Evolutionary conservation across 75 land plant genomes (phyloP), one percentile per base, ranked within the genome.

Genomic region (Sequoia sempervirens): DNA sequence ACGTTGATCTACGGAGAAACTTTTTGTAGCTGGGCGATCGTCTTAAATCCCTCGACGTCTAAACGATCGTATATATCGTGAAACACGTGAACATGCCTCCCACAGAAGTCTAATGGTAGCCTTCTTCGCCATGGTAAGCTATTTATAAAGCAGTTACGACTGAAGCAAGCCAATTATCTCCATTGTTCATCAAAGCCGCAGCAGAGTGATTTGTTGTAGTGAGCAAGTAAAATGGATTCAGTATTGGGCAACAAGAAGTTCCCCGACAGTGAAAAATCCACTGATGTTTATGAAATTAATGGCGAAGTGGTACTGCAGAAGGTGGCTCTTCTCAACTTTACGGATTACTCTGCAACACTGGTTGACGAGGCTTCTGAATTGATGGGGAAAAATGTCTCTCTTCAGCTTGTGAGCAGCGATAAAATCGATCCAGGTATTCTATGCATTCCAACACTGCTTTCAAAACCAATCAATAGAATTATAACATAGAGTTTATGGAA

Each of bases 321-420:
- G 79, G 79, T 23, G n/a, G 11, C 79, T 9, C 0, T 43, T 76
- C 79, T 76, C 28, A 43, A 41, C 79, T 2, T 43, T 23, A 76
- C 79, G 1, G 79, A 76, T 11, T 76, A 76, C 79, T 9, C 14
- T 76, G 79, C 79, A 76, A 76, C 45, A 2, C 13, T 76, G 79
- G 28, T 28, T 26, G 47, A 76, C 23, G 46, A 6, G 11, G 47
- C 23, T 3, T 76, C 79, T 41, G 79, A 76, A 2, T 76, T 41
- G 47, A 2, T 43, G 28, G 47, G 79, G 23, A 41, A 43, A 1
- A 76, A 6, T 43, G 47, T 76, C 0, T 43, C 45, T 38, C 79
- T 76, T 26, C 30, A 76, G 47, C 79, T 76, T 11, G 28, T 43
- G 47, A 76, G 79, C 79, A 76, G 79, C 79, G 47, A 76, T 3